Percentiles rank a stretch among this genome's conserved stretches.
phyloP scores from a whole-genome alignment of 2,329 filamentous ascomycete genomes.

The Colletotrichum limetticola region DNA sequence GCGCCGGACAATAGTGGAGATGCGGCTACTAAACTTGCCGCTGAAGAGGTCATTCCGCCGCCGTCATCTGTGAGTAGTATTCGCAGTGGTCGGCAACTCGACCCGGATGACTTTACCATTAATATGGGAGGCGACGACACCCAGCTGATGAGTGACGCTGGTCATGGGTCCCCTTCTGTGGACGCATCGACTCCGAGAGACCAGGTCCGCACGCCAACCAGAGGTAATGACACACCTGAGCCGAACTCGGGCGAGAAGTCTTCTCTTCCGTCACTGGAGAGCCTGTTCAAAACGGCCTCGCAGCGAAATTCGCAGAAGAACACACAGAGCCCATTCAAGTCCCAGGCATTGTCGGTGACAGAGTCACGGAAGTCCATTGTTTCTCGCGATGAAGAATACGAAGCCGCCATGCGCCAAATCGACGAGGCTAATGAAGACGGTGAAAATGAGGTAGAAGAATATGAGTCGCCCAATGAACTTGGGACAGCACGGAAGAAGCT shows the following conservation, averaged over 20 bases:
- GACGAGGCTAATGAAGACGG: slow-evolving; percentile 48
- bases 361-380: slow-evolving; percentile 41
- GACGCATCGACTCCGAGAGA: slow-evolving; percentile 16
- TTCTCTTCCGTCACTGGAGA: slow-evolving; percentile 44
- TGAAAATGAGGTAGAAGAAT: slow-evolving; percentile 36
- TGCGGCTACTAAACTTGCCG: not conserved
- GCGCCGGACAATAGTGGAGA: not conserved
- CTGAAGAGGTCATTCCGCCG: slow-evolving; percentile 43
- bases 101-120: slow-evolving; percentile 50
- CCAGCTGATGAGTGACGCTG: slow-evolving; percentile 9
- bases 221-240: slow-evolving; percentile 1
- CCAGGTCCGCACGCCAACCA: slow-evolving; percentile 9
- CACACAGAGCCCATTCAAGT: slow-evolving; percentile 44
- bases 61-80: slow-evolving; percentile 54
- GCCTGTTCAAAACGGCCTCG: slow-evolving; percentile 54
- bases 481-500: slow-evolving; percentile 36
- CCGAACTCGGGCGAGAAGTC: slow-evolving; percentile 40
- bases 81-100: slow-evolving; percentile 61
- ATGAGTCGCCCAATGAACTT: slow-evolving; percentile 30
- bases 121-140: slow-evolving; percentile 46
- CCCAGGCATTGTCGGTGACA: slow-evolving; percentile 40
- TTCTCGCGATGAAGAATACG: slow-evolving; percentile 50
- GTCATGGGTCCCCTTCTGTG: slow-evolving; percentile 3
- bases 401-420: slow-evolving; percentile 55
- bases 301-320: slow-evolving; percentile 45